Evolutionary conservation across 2,329 filamentous ascomycete genomes (phyloP), one percentile per base, ranked within the genome.

Genomic region (Verticillium nonalfalfae): DNA sequence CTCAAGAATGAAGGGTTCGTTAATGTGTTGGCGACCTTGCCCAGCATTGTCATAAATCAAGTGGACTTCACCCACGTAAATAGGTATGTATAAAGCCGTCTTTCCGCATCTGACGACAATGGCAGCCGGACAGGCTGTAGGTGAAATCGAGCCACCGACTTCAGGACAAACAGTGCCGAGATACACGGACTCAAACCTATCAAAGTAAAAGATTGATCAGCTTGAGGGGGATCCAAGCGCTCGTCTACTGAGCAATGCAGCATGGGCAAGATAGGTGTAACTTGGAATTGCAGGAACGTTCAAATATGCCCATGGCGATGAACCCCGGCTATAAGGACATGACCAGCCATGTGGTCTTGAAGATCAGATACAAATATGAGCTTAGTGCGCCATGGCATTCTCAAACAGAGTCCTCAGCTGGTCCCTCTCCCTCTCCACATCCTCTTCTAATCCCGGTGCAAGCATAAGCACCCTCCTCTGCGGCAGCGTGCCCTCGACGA

Each of bases 401-500:
- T 93, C 90, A 74, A 94, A 90, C 65, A 95, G 71, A 11, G 71
- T 74, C 64, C 86, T 81, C 68, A 95, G 74, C 75, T 93, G 88
- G 61, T 91, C 89, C 73, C 83, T 86, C 74, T 94, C 90, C 57
- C 81, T 79, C 68, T 88, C 81, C 56, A 91, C 74, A 70, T 93
- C 89, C 66, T 82, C 84, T 45, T 85, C 86, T 69, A 99, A 74
- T 33, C 85, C 93, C 0, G 95, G 96, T 35, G 95, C 95, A 64
- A 99, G 77, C 89, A 93, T 95, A 70, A 99, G 74, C 60, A 99
- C 96, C 66, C 95, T 82, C 61, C 87, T 86, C 78, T 99, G 95
- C 5, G 95, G 95, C 64, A 99, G 88, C 0, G 95, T 99, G 1
- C 95, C 96, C 75, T 98, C 94, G 1, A 99, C 93, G 65, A 99